These are phyloP conservation scores for Glycine latifolia DNA, from an alignment of 306 rosid genomes.

Conservation along the genomic window DNA sequence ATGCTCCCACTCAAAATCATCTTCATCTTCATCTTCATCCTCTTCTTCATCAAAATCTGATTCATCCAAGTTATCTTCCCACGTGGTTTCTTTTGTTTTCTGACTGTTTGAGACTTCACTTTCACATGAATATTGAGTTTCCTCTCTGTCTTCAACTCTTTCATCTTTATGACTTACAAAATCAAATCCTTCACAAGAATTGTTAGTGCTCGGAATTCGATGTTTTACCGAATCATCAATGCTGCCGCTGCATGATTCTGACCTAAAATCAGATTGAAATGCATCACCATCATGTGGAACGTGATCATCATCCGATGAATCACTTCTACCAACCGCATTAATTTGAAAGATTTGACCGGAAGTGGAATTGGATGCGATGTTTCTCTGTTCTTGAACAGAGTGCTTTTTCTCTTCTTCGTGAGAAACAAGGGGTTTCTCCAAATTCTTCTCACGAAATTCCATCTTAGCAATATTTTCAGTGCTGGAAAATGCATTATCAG, in stretches of 20 bases:
- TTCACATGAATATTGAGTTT: slow-evolving; percentile 29
- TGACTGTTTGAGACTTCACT: neutral
- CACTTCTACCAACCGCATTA: slow-evolving; percentile 28
- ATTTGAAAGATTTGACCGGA: slow-evolving; percentile 24
- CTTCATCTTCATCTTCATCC: slow-evolving; percentile 52
- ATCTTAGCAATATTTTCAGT: neutral
- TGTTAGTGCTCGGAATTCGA: slow-evolving; percentile 9
- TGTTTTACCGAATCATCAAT: slow-evolving; percentile 20
- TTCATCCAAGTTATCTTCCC: slow-evolving; percentile 29
- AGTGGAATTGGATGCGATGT: neutral
- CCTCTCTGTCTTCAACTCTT: slow-evolving; percentile 8
- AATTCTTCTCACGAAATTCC: slow-evolving; percentile 4
- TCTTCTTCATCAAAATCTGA: slow-evolving; percentile 38
- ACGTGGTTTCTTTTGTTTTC: neutral
- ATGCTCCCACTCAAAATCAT: slow-evolving; percentile 57
- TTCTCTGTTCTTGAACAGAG: slow-evolving; percentile 37
- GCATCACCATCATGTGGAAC: slow-evolving; percentile 2
- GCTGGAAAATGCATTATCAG: neutral
- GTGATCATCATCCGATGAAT: slow-evolving; percentile 42
- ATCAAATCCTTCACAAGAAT: slow-evolving; percentile 16
- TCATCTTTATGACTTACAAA: slow-evolving; percentile 14
- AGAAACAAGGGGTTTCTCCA: neutral
- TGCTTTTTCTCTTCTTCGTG: slow-evolving; percentile 22
- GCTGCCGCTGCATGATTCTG: slow-evolving; percentile 17
- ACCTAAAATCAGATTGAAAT: slow-evolving; percentile 20